Conservation (phyloP, 306 rosid genomes). For the Myrica gale region DNA sequence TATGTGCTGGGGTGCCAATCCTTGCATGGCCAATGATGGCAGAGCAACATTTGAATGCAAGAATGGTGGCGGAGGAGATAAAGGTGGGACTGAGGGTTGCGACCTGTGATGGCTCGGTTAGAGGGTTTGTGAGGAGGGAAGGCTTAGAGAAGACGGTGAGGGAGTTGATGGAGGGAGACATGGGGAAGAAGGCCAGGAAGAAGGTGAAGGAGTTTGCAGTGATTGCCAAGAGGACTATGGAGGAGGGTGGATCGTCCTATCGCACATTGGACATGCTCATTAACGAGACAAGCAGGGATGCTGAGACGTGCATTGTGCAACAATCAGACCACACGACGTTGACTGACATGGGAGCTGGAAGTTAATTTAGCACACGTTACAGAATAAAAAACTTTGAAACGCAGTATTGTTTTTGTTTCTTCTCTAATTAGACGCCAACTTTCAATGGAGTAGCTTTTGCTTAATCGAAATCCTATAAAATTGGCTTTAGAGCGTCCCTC, state of each 20-base stretch:
- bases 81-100: conserved; percentile 41
- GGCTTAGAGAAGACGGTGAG: conserved; percentile 36
- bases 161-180: conserved; percentile 47
- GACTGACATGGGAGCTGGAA: too few species aligned
- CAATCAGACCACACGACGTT: too few species aligned
- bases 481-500: too few species aligned
- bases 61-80: conserved; percentile 51
- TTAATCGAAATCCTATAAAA: too few species aligned
- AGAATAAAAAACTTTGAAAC: too few species aligned
- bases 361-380: too few species aligned
- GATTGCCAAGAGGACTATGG: conserved; percentile 39
- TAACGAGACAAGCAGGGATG: conserved; percentile 12
- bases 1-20: conserved; percentile 48
- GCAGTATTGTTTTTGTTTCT: too few species aligned
- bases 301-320: too few species aligned
- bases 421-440: too few species aligned
- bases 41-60: conserved; percentile 47
- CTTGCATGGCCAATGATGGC: conserved; percentile 53
- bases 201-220: conserved; percentile 36
- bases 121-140: conserved; percentile 42
- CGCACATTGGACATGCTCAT: conserved; percentile 18
- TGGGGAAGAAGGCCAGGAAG: conserved; percentile 34
- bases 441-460: too few species aligned
- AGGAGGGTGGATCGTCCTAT: conserved; percentile 45
- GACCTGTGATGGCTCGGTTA: conserved; percentile 20